Conservation (phyloP, 2,329 filamentous ascomycete species). For the Monosporascus cannonballus region DNA sequence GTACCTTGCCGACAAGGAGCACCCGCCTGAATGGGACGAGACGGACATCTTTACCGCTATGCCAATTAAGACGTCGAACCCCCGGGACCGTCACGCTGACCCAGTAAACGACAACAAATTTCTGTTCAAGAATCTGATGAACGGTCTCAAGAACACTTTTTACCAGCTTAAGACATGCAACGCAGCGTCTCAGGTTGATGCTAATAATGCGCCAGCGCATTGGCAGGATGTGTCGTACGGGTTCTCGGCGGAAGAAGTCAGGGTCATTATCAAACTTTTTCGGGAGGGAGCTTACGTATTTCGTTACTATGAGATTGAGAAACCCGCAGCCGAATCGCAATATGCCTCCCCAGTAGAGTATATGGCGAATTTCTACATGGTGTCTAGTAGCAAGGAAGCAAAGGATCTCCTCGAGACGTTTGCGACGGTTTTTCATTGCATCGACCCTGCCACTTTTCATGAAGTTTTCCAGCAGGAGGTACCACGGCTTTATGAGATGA, state of each 20-base stretch:
- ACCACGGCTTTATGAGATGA: conserved; percentile 92
- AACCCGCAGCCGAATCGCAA: conserved; percentile 63
- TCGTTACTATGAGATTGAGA: conserved; percentile 91
- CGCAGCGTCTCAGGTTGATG: conserved; percentile 64
- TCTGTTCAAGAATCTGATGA: conserved; percentile 92
- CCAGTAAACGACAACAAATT: conserved; percentile 97
- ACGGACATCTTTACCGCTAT: conserved; percentile 96
- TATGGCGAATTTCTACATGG: conserved; percentile 91
- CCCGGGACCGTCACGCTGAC: conserved; percentile 80
- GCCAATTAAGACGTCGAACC: conserved; percentile 92
- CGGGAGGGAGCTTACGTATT: conserved; percentile 95
- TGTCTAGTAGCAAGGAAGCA: conserved; percentile 90
- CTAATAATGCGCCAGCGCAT: conserved; percentile 72
- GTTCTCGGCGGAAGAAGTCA: conserved; percentile 94
- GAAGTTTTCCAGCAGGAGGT: conserved; percentile 98
- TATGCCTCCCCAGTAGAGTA: conserved; percentile 83
- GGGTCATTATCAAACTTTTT: conserved; percentile 95
- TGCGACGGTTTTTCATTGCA: conserved; percentile 95
- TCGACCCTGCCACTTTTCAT: conserved; percentile 96
- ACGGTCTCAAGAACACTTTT: conserved; percentile 92
- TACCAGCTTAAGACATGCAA: conserved; percentile 93
- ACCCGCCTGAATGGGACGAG: conserved; percentile 90
- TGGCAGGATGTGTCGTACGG: conserved; percentile 96
- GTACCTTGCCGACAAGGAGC: conserved; percentile 76
- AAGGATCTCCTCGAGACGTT: conserved; percentile 97